phyloP scores from a whole-genome alignment of 2,329 filamentous ascomycete species.

The Penicillium sp. region DNA sequence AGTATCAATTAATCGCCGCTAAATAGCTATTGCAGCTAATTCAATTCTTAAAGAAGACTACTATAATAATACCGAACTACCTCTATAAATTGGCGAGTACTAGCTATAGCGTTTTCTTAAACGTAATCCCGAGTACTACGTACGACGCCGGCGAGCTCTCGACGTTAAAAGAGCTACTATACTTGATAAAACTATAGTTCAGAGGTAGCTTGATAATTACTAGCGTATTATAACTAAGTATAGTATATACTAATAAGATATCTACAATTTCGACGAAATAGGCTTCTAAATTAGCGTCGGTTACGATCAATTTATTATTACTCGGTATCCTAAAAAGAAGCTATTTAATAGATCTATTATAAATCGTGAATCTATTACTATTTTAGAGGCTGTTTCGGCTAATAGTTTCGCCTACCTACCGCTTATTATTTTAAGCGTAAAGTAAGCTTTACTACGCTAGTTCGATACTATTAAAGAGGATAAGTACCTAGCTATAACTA shows the following conservation, averaged over 20 bases:
- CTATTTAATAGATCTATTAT: not conserved
- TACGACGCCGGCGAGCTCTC: not conserved
- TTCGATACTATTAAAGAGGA: not conserved
- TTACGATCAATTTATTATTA: not conserved
- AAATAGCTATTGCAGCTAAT: not conserved
- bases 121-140: not conserved
- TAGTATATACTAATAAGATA: not conserved
- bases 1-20: not conserved
- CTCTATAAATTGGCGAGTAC: not conserved
- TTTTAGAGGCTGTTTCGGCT: not conserved
- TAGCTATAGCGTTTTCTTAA: not conserved
- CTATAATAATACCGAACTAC: no score
- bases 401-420: not conserved
- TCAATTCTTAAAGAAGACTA: not conserved
- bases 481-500: not conserved
- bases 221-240: not conserved
- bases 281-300: not conserved
- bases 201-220: not conserved
- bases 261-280: not conserved
- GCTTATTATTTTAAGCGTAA: not conserved
- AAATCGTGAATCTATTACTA: not conserved
- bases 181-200: not conserved
- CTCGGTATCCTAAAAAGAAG: not conserved
- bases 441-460: not conserved
- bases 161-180: not conserved